These are phyloP conservation scores for Orbilia brochopaga DNA, from an alignment of 2,329 filamentous ascomycete species.

Conservation along the genomic window DNA sequence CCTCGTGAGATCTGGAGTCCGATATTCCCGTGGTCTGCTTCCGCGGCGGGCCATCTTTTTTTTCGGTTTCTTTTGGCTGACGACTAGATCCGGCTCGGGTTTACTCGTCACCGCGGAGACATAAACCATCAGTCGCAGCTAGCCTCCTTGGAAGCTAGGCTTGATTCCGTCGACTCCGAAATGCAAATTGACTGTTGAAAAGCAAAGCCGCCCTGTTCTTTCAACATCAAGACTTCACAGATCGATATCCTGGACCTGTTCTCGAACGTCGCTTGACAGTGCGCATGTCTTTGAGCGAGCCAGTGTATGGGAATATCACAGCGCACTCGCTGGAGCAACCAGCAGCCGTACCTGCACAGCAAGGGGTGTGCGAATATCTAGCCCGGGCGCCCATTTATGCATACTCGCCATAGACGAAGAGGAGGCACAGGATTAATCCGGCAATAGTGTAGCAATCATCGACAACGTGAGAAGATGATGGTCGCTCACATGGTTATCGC, in stretches of 20 bases:
- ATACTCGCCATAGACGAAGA: too few species aligned
- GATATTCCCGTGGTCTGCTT: neutral
- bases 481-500: too few species aligned
- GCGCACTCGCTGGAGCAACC: too few species aligned
- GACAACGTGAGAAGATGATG: too few species aligned
- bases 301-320: too few species aligned
- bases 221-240: neutral
- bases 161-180: neutral
- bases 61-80: neutral
- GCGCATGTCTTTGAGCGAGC: too few species aligned
- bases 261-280: too few species aligned
- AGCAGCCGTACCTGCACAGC: too few species aligned
- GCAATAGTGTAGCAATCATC: neutral
- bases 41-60: neutral
- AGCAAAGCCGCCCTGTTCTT: neutral
- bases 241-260: neutral
- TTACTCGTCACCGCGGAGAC: neutral
- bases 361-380: too few species aligned
- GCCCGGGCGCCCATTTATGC: too few species aligned
- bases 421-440: neutral
- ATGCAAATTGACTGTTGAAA: neutral
- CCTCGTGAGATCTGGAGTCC: constrained; percentile 2
- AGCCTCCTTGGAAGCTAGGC: neutral
- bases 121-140: neutral
- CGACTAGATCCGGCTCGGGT: neutral